Evolutionary conservation across 192 early-diverging fungal species (phyloP), one percentile per base, ranked within the genome.

Genomic region (Rhizoclosmatium globosum): DNA sequence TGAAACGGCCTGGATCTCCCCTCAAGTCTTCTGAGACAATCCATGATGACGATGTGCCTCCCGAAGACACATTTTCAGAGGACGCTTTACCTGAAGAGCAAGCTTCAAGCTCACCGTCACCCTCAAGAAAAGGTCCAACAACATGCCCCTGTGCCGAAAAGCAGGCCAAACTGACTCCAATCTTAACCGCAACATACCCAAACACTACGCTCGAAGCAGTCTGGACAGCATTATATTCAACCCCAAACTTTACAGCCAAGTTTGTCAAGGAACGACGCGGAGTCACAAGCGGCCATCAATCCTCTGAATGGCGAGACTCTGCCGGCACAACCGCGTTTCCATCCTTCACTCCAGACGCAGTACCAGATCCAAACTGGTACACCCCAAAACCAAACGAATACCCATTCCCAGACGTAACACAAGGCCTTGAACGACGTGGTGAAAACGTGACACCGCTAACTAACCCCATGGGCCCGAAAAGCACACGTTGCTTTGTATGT

Each of bases 401-500:
- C 38, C 45, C 53, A 15, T 7, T 46, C 67, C 44, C 31, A 17
- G 47, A 45, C 17, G 15, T 23, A 71, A 71, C 17, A 23, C 13
- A 48, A n/a, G 79, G 82, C 7, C 38, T 53, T 9, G 68, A 74
- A n/a, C 56, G 82, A 47, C 74, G 71, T 11, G 41, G 67, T 13
- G 79, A 84, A 73, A 74, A 81, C 48, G 72, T 84, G 9, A 71
- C 66, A 31, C 78, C 79, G 9, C 61, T 84, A 2, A 60, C 65
- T 11, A 78, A 81, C 60, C 75, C 82, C 46, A 57, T 84, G 64
- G 82, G 82, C 4, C 82, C 82, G 3, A 80, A 81, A 60, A 47
- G 59, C 7, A 84, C 79, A 3, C 59, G 76, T 39, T 84, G 79
- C 41, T 71, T 64, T 41, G 56, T 77, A 2, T 19, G 57, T 13